These are phyloP conservation scores for Saccharomycopsis javanensis DNA, from an alignment of 805 yeast species.

Conservation along the genomic window DNA sequence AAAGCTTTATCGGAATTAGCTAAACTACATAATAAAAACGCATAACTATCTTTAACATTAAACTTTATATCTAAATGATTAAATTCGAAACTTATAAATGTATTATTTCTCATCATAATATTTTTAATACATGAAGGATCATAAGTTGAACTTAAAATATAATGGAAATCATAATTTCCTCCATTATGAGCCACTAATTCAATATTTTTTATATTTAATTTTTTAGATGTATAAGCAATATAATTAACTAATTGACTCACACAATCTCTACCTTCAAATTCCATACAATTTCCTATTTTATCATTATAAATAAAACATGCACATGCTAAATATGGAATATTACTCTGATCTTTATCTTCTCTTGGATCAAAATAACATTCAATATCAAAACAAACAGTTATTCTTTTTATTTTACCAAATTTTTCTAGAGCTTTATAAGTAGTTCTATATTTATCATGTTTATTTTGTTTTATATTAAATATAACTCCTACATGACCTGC, in stretches of 20 bases:
- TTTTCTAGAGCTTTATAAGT: neutral
- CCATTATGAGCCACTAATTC: conserved; percentile 7
- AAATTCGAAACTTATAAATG: conserved; percentile 5
- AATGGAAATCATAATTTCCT: conserved; percentile 5
- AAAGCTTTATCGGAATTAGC: conserved; percentile 1
- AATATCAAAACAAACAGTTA: conserved; percentile 5
- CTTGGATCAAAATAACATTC: conserved; percentile 5
- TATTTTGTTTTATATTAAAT: neutral
- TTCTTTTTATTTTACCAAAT: neutral
- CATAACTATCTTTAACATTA: conserved; percentile 2
- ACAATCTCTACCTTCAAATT: conserved; percentile 5
- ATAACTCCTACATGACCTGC: conserved; percentile 3
- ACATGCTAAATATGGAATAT: conserved; percentile 3
- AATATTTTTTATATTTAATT: conserved; percentile 1
- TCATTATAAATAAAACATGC: conserved; percentile 3
- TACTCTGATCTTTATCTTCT: neutral
- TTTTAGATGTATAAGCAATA: neutral
- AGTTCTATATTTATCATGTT: neutral
- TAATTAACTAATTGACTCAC: neutral
- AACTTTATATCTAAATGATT: neutral
- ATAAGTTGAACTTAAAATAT: neutral
- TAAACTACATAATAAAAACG: conserved; percentile 1
- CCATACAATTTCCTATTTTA: neutral
- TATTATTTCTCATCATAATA: conserved; percentile 4
- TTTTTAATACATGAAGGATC: neutral